phyloP scores from a whole-genome alignment of 495 filamentous ascomycete genomes.

The Hyaloscypha hepaticicola region DNA sequence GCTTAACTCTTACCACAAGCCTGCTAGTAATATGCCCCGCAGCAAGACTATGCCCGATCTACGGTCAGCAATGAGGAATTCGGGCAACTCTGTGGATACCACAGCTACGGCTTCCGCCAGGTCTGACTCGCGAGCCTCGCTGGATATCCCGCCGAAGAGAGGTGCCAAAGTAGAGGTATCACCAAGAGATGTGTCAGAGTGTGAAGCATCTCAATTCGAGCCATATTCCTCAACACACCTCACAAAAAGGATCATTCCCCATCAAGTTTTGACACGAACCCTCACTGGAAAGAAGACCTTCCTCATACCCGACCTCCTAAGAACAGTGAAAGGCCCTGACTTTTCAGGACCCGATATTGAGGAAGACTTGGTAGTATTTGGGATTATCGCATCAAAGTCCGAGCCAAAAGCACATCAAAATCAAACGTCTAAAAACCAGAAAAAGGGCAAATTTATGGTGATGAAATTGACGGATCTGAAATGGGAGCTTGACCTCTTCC shows the following conservation, averaged over 20 bases:
- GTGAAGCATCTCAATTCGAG: conserved; percentile 58
- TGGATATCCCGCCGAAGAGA: conserved; percentile 23
- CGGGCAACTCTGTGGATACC: conserved; percentile 6
- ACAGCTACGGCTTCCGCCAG: conserved; percentile 4
- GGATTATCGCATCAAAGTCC: conserved; percentile 83
- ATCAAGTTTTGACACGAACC: conserved; percentile 72
- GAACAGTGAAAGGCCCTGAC: conserved; percentile 75
- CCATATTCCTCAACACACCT: conserved; percentile 84
- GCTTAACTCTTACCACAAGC: conserved; percentile 44
- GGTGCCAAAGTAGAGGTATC: conserved; percentile 28
- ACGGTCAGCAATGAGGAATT: conserved; percentile 31
- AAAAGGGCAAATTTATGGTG: conserved; percentile 80
- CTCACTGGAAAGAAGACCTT: conserved; percentile 74
- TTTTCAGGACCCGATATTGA: conserved; percentile 84
- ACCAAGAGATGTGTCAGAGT: conserved; percentile 35
- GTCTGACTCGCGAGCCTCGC: conserved; percentile 21
- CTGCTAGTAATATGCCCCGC: conserved; percentile 41
- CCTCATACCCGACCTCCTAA: conserved; percentile 78
- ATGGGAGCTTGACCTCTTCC: conserved; percentile 87
- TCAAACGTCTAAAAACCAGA: conserved; percentile 27
- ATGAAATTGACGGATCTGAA: conserved; percentile 83
- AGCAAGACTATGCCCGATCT: conserved; percentile 53
- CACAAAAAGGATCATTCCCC: conserved; percentile 81
- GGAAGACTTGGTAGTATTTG: conserved; percentile 83
- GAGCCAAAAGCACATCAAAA: conserved; percentile 61